These are phyloP conservation scores for Hymenoscyphus infarciens DNA, from an alignment of 2,329 filamentous ascomycete genomes.

Conservation along the genomic window DNA sequence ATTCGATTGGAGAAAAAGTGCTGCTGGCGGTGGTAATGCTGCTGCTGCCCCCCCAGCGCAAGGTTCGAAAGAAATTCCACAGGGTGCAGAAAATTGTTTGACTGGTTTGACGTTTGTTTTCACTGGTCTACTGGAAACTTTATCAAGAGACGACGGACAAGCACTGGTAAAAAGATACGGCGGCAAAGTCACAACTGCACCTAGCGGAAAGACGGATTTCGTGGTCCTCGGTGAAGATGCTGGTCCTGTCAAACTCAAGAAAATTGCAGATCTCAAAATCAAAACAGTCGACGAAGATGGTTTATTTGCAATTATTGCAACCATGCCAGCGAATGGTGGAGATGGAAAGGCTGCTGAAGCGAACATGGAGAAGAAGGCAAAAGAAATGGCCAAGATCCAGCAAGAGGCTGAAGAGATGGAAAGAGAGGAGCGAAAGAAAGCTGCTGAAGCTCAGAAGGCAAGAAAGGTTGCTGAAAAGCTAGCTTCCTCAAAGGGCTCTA, in stretches of 20 bases:
- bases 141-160: constrained; percentile 81
- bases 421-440: constrained; percentile 64
- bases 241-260: constrained; percentile 86
- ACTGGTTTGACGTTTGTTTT: constrained; percentile 91
- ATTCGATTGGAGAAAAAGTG: constrained; percentile 71
- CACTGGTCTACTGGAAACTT: constrained; percentile 76
- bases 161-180: constrained; percentile 89
- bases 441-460: constrained; percentile 49
- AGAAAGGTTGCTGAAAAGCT: constrained; percentile 38
- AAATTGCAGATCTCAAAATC: constrained; percentile 73
- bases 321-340: constrained; percentile 80
- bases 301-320: constrained; percentile 78
- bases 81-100: constrained; percentile 84
- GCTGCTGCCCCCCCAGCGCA: constrained; percentile 57
- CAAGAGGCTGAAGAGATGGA: constrained; percentile 84
- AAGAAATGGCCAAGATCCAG: constrained; percentile 78
- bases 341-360: constrained; percentile 84
- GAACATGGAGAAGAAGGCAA: constrained; percentile 76
- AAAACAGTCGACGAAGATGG: constrained; percentile 95
- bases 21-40: constrained; percentile 55
- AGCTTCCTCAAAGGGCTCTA: constrained; percentile 37
- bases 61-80: constrained; percentile 68
- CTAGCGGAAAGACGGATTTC: constrained; percentile 90
- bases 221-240: constrained; percentile 90
- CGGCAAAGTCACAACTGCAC: constrained; percentile 79